These are phyloP conservation scores for Nicotiana tabacum DNA, from an alignment of 257 asterid genomes.

Conservation along the genomic window DNA sequence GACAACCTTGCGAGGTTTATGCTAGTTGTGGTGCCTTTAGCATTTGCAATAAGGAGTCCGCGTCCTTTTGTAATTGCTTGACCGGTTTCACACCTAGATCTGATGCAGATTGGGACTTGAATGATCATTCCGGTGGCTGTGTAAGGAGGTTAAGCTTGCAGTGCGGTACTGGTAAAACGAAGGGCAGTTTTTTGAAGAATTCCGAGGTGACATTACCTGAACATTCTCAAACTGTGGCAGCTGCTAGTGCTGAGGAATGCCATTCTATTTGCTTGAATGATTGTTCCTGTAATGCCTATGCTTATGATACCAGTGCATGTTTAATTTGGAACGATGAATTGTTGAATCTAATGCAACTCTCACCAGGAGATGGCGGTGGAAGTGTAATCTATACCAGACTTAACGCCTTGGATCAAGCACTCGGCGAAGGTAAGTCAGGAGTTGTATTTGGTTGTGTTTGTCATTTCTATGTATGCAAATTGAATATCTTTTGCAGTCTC, in stretches of 20 bases:
- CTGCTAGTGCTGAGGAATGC: background rate
- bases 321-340: background rate
- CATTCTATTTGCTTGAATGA: constrained; percentile 3
- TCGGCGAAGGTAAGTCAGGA: background rate
- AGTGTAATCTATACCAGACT: constrained; percentile 1
- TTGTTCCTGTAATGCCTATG: constrained; percentile 13
- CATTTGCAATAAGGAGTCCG: constrained; percentile 34
- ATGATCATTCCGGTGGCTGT: constrained; percentile 43
- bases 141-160: background rate
- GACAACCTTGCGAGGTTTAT: constrained; percentile 50
- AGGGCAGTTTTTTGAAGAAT: background rate
- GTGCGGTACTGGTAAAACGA: background rate
- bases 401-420: background rate
- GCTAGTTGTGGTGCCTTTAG: constrained; percentile 52
- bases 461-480: background rate
- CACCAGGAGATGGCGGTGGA: constrained; percentile 1
- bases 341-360: background rate
- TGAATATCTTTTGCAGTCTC: too few species aligned
- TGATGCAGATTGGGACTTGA: constrained; percentile 33
- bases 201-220: background rate
- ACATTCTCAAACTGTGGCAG: background rate
- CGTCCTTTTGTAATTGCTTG: constrained; percentile 41
- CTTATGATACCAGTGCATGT: background rate
- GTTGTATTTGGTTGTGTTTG: background rate
- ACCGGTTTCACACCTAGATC: constrained; percentile 28